Percentiles rank a stretch among this genome's conserved stretches.
Evolutionary conservation across 1,139 yeast genomes (phyloP).

Genomic region (Magnusiomyces magnusii): DNA sequence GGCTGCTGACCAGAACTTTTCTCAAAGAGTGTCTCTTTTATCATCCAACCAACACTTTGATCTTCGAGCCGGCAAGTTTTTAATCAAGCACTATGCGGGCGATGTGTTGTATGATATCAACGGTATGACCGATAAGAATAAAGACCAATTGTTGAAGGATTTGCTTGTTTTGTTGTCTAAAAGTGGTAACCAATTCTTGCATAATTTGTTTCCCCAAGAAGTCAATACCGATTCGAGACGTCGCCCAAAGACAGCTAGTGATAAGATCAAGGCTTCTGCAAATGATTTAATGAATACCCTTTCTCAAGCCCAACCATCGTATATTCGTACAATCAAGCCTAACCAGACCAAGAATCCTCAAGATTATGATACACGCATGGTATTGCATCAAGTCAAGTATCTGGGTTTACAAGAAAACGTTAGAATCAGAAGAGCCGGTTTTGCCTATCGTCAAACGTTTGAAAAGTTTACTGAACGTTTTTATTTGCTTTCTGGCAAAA

Average conservation of each 20-base stretch:
- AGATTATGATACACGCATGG: conserved; percentile 85
- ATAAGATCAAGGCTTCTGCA: conserved; percentile 88
- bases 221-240: conserved; percentile 54
- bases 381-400: conserved; percentile 91
- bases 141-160: conserved; percentile 89
- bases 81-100: conserved; percentile 96
- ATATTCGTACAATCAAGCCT: conserved; percentile 96
- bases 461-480: conserved; percentile 97
- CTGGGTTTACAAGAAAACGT: conserved; percentile 96
- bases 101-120: conserved; percentile 90
- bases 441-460: conserved; percentile 95
- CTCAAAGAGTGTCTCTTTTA: conserved; percentile 84
- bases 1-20: conserved; percentile 96
- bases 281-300: conserved; percentile 84
- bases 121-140: conserved; percentile 95
- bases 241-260: conserved; percentile 96
- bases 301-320: conserved; percentile 86
- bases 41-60: conserved; percentile 82
- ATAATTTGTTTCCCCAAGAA: conserved; percentile 68
- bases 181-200: conserved; percentile 60
- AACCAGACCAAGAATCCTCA: conserved; percentile 87
- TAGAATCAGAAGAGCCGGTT: conserved; percentile 96
- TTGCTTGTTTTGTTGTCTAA: conserved; percentile 69
- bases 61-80: conserved; percentile 76
- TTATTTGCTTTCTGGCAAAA: conserved; percentile 74